Conservation (phyloP, 164 flowering plant species). For the Magnolia sinica region DNA sequence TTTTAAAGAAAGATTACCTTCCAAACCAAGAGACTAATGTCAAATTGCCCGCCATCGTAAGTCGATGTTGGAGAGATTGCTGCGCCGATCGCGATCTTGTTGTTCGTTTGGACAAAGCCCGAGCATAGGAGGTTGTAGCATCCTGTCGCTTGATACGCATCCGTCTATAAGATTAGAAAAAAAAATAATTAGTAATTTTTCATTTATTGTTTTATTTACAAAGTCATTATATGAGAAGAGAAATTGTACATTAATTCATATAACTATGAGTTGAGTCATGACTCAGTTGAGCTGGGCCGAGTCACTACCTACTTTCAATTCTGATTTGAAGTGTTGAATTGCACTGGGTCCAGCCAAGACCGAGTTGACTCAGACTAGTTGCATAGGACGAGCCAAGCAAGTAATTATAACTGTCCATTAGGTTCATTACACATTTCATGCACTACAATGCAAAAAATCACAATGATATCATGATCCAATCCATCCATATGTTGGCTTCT, state of each 20-base stretch:
- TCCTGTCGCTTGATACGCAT: slow-evolving; percentile 95
- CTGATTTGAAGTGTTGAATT: too few relatives aligned
- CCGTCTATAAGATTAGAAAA: slow-evolving; percentile 51
- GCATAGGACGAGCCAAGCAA: too few relatives aligned
- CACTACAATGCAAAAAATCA: too few relatives aligned
- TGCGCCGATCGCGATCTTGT: slow-evolving; percentile 87
- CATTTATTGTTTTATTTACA: background rate
- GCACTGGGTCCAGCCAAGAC: too few relatives aligned
- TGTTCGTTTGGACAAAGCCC: slow-evolving; percentile 90
- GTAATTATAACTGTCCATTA: too few relatives aligned
- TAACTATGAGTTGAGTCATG: background rate
- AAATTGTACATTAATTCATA: background rate
- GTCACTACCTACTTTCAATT: too few relatives aligned
- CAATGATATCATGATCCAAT: too few relatives aligned
- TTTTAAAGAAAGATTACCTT: slow-evolving; percentile 48
- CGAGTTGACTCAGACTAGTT: too few relatives aligned
- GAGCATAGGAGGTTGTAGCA: slow-evolving; percentile 96
- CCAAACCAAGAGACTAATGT: slow-evolving; percentile 87
- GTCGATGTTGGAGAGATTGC: slow-evolving; percentile 82
- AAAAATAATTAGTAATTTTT: background rate
- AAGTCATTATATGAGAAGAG: background rate
- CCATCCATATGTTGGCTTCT: too few relatives aligned
- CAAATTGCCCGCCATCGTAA: slow-evolving; percentile 67
- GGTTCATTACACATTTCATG: too few relatives aligned
- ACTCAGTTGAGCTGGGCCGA: background rate